phyloP scores from a whole-genome alignment of 148 eudicot species.

The Rhododendron williamsianum region DNA sequence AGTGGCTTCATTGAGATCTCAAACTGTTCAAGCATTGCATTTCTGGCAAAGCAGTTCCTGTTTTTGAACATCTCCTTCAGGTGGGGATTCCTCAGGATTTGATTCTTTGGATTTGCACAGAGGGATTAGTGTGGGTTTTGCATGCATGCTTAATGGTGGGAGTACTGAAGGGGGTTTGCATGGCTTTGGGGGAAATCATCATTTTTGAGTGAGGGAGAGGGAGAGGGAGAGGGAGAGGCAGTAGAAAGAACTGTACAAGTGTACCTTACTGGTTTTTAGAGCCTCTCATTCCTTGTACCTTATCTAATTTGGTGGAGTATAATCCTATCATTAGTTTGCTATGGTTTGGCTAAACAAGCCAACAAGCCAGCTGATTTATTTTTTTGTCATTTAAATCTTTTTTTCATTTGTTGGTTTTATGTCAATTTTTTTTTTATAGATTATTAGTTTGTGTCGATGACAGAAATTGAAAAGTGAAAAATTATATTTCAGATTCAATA shows the following conservation, averaged over 20 bases:
- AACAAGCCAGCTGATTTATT: too few relatives aligned
- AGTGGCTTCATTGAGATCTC: conserved; percentile 78
- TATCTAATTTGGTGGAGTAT: conserved; percentile 11
- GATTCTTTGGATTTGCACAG: conserved; percentile 40
- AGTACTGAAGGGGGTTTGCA: conserved; percentile 38
- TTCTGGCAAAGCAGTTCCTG: conserved; percentile 73
- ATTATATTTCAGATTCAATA: too few relatives aligned
- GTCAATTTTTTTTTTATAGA: too few relatives aligned
- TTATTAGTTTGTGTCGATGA: too few relatives aligned
- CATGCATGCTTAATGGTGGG: conserved; percentile 19
- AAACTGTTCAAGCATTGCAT: conserved; percentile 79
- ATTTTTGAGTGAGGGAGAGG: conserved; percentile 9
- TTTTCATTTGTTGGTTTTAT: too few relatives aligned
- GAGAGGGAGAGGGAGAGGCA: conserved; percentile 18
- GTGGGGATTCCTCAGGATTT: conserved; percentile 22
- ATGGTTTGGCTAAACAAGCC: too few relatives aligned
- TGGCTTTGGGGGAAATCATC: conserved; percentile 57
- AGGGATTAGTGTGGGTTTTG: conserved; percentile 19
- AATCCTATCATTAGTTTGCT: too few relatives aligned
- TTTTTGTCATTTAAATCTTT: too few relatives aligned
- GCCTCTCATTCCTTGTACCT: conserved; percentile 20
- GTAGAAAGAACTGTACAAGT: background rate
- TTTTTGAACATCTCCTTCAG: conserved; percentile 51
- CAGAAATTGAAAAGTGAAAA: too few relatives aligned
- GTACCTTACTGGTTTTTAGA: conserved; percentile 11